Base-by-base conservation (phyloP, 2,329 filamentous ascomycete genomes). In the Fusarium sp. region DNA sequence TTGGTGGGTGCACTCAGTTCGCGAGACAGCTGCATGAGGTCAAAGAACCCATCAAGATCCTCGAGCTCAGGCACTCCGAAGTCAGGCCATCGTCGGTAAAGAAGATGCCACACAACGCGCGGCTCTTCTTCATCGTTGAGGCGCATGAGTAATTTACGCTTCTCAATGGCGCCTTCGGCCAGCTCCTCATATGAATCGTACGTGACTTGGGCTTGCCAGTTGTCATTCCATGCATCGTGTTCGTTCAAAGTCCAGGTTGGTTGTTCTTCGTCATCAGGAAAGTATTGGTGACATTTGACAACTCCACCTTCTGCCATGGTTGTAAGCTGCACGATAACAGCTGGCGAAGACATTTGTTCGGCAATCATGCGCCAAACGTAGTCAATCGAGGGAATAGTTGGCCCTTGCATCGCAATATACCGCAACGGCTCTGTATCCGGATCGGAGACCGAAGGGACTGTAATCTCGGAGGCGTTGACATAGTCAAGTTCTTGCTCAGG, bases 281-380 rank as follows among this genome's bases (percentile, higher is more conserved):
- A 98, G 80, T 99, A 99, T 45, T 91, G 92, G 71, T 88, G 93
- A 80, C 95, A 98, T 79, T 98, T 97, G 79, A 97, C 89, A 74
- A 88, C 84, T 61, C 88, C 86, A 31, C 87, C 85, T 79, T 98
- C 95, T 76, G 92, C 86, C 26, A 93, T 95, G 77, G 94, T 93
- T 4, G 95, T 99, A 67, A 99, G 88, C 93, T 98, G 98, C 60
- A 98, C 90, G 55, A 98, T 91, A 59, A 98, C 93, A 2, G 89
- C 93, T 4, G 91, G 89, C 46, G 90, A 89, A 26, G 82, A 76
- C 53, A 86, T 79, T 79, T 97, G 93, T 75, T 97, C 90, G 78
- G 93, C 92, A 37, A 98, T 85, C 96, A 99, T 99, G 76, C 96
- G 93, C 93, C 95, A 99, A 70, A 97, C 92, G 76, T 97, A 93